phyloP scores from a whole-genome alignment of 257 asterid genomes.

The Agastache rugosa region DNA sequence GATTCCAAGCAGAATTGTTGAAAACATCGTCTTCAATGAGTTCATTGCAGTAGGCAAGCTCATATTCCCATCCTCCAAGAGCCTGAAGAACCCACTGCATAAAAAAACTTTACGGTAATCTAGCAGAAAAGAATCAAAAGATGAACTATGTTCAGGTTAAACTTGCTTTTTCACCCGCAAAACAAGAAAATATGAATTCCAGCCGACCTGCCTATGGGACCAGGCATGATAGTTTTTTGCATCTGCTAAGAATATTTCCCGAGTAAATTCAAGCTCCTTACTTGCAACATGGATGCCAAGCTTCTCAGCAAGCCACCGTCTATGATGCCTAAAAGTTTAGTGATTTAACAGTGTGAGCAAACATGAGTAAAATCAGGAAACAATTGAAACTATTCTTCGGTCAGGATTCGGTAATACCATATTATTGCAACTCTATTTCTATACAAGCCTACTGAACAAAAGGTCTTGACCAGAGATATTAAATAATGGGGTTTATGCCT shows the following conservation, averaged over 20 bases:
- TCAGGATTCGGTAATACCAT: neutral
- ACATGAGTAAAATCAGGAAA: conserved; percentile 19
- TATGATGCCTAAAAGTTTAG: conserved; percentile 77
- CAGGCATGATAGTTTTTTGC: conserved; percentile 97
- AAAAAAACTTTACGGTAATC: conserved; percentile 27
- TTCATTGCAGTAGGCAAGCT: conserved; percentile 77
- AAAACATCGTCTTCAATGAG: conserved; percentile 82
- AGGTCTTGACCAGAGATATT: neutral
- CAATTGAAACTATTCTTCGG: neutral
- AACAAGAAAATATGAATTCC: conserved; percentile 17
- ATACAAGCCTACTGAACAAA: neutral
- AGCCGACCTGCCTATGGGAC: conserved; percentile 94
- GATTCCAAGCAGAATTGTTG: conserved; percentile 99
- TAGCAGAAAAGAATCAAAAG: conserved; percentile 26
- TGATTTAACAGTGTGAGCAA: neutral
- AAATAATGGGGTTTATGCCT: neutral
- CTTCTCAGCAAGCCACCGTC: conserved; percentile 96
- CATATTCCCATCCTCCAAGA: conserved; percentile 97
- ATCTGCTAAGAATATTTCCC: conserved; percentile 66
- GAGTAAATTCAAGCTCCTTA: conserved; percentile 80
- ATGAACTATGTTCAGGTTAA: neutral
- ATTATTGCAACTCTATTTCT: neutral
- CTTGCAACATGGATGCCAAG: conserved; percentile 57
- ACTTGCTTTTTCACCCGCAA: conserved; percentile 21
- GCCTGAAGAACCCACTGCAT: conserved; percentile 95